Conservation (phyloP, 345 rosid genomes). For the Murraya koenigii region DNA sequence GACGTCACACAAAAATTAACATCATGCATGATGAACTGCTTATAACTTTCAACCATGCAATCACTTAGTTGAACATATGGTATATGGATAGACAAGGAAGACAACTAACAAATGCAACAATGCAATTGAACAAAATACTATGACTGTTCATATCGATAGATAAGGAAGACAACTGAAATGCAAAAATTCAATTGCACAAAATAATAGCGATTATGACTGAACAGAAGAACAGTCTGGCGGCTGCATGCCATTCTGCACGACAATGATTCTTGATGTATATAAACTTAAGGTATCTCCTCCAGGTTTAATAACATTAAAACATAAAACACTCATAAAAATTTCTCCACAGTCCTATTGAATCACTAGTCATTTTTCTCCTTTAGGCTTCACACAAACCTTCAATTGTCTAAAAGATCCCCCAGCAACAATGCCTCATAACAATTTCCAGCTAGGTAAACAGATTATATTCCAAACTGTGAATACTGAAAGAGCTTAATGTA, state of each 20-base stretch:
- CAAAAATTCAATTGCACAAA: not conserved
- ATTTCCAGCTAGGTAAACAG: not conserved
- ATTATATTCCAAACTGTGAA: not conserved
- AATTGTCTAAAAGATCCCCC: not conserved
- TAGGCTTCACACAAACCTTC: not conserved
- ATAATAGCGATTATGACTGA: not conserved
- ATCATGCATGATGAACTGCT: not conserved
- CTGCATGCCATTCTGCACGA: not conserved
- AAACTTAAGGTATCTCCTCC: not conserved
- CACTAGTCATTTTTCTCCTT: not conserved
- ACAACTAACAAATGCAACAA: too few species aligned
- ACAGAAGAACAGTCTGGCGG: not conserved
- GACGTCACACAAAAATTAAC: not conserved
- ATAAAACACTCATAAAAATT: not conserved
- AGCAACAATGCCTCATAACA: not conserved
- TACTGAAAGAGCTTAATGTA: not conserved
- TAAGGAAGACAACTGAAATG: not conserved
- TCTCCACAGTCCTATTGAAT: too few species aligned
- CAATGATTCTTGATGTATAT: not conserved
- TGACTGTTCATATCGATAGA: not conserved
- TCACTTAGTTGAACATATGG: not conserved
- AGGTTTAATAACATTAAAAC: not conserved
- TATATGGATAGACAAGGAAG: too few species aligned
- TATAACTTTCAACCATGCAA: not conserved
- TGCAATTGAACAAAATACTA: too few species aligned